These are phyloP conservation scores for Cyclocybe cylindracea DNA, from an alignment of 768 basidiomycete species.

Conservation along the genomic window DNA sequence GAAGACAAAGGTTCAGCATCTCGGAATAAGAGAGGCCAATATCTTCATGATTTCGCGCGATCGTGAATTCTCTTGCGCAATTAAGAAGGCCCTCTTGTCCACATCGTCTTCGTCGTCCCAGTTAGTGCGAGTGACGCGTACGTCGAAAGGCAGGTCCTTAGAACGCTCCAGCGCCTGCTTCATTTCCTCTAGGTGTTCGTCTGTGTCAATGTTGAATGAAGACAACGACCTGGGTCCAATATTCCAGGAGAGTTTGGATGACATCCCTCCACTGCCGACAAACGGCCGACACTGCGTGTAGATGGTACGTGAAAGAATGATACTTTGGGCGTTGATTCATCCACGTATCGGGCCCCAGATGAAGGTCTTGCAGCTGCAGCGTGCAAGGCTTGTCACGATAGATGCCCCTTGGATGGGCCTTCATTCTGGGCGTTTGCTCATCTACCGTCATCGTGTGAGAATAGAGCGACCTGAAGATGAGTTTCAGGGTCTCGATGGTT, in stretches of 20 bases:
- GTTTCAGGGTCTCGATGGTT: too few species aligned
- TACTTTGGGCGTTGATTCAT: too few species aligned
- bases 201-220: slow-evolving; percentile 1
- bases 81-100: background rate
- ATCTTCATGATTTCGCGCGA: background rate
- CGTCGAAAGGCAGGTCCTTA: background rate
- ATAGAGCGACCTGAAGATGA: too few species aligned
- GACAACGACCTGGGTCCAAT: background rate
- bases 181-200: background rate
- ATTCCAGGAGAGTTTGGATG: background rate
- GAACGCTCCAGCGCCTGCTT: background rate
- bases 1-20: background rate
- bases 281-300: background rate
- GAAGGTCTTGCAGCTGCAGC: too few species aligned
- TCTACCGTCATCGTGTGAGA: too few species aligned
- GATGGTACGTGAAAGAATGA: too few species aligned
- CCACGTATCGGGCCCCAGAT: too few species aligned
- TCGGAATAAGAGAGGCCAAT: background rate
- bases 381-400: too few species aligned
- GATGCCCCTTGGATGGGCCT: too few species aligned
- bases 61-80: background rate
- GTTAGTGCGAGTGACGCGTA: background rate
- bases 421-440: too few species aligned
- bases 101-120: background rate
- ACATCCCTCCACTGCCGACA: background rate